Conservation (phyloP, 768 basidiomycete genomes). For the Botryobasidium botryosum region DNA sequence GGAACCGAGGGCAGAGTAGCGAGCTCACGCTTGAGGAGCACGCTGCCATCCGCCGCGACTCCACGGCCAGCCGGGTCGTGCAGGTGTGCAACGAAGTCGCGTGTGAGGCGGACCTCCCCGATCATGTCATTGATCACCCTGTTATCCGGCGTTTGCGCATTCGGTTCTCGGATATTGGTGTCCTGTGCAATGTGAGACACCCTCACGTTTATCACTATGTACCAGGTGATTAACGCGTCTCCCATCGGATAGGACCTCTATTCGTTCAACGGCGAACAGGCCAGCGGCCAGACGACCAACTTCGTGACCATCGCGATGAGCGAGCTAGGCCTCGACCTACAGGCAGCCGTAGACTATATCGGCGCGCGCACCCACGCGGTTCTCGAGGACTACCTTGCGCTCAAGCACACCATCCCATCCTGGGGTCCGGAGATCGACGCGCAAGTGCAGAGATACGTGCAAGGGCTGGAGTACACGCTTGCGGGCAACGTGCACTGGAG, state of each 20-base stretch:
- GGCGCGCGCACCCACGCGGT: slow-evolving; percentile 8
- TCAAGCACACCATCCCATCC: slow-evolving; percentile 8
- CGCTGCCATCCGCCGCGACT: slow-evolving; percentile 16
- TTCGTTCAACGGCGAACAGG: slow-evolving; percentile 31
- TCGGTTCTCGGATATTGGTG: slow-evolving; percentile 12
- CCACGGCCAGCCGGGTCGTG: slow-evolving; percentile 14
- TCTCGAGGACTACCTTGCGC: slow-evolving; percentile 5
- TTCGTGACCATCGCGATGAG: slow-evolving; percentile 7
- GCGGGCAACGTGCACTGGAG: slow-evolving; percentile 10
- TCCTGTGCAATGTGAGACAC: slow-evolving; percentile 15
- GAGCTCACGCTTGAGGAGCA: slow-evolving; percentile 15
- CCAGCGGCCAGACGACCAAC: slow-evolving; percentile 10
- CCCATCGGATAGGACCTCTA: slow-evolving; percentile 33
- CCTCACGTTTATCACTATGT: background rate
- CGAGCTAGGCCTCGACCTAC: slow-evolving; percentile 5
- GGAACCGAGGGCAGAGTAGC: slow-evolving; percentile 12
- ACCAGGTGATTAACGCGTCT: background rate
- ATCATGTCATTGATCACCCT: slow-evolving; percentile 14
- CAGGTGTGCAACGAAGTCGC: slow-evolving; percentile 13
- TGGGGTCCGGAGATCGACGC: slow-evolving; percentile 10
- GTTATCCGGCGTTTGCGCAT: slow-evolving; percentile 10
- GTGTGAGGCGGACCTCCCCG: slow-evolving; percentile 13
- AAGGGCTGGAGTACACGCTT: slow-evolving; percentile 9
- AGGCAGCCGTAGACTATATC: slow-evolving; percentile 9
- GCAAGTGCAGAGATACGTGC: slow-evolving; percentile 7